These are phyloP conservation scores for Collybiopsis confluens DNA, from an alignment of 768 basidiomycete genomes.

Conservation along the genomic window DNA sequence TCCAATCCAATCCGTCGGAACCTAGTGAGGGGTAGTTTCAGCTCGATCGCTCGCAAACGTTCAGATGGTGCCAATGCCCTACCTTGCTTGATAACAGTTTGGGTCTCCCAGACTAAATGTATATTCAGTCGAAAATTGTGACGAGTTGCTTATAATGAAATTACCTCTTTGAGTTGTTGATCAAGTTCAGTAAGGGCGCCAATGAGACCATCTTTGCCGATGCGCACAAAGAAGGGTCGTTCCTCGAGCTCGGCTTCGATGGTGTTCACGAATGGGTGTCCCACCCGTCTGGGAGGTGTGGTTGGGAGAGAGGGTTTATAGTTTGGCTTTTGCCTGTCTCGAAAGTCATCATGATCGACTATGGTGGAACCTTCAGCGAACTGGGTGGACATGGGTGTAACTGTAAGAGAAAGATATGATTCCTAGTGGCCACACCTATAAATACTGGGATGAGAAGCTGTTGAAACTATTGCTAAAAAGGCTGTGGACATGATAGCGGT, in stretches of 20 bases:
- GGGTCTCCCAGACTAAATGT: constrained; percentile 47
- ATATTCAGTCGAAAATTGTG: not conserved
- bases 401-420: not conserved
- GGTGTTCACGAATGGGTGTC: constrained; percentile 29
- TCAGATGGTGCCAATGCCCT: no score
- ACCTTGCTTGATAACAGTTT: constrained; percentile 64
- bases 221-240: constrained; percentile 67
- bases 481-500: no score
- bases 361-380: constrained; percentile 42
- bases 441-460: not conserved
- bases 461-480: no score
- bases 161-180: constrained; percentile 49
- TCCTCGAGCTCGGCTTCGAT: constrained; percentile 50
- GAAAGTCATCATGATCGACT: constrained; percentile 29
- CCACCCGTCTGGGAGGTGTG: constrained; percentile 12
- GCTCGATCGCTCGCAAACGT: no score
- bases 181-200: constrained; percentile 70
- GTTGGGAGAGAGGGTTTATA: not conserved
- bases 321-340: constrained; percentile 15
- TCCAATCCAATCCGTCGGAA: constrained; percentile 67
- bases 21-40: constrained; percentile 21
- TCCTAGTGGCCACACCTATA: no score
- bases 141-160: not conserved
- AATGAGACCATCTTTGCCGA: constrained; percentile 63
- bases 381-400: constrained; percentile 26